Conservation (phyloP, 768 basidiomycete species). For the Pleurotus platypus region DNA sequence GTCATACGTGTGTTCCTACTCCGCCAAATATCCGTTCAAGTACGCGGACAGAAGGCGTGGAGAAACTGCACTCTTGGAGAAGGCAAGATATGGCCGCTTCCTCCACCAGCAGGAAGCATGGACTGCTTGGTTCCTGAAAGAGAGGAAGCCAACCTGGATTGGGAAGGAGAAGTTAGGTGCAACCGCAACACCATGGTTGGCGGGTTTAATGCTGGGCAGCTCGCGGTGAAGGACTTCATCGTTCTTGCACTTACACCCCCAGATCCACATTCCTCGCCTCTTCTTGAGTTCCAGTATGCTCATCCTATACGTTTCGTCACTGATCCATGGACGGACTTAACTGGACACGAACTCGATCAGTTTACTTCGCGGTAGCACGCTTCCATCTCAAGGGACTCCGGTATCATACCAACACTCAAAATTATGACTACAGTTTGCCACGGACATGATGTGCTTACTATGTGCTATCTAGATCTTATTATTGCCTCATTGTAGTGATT, state of each 20-base stretch:
- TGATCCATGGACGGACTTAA: constrained; percentile 36
- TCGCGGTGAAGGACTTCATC: constrained; percentile 59
- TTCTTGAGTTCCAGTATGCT: constrained; percentile 36
- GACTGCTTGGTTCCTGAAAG: constrained; percentile 13
- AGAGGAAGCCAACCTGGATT: constrained; percentile 47
- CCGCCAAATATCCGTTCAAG: constrained; percentile 41
- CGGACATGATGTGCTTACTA: too few species aligned
- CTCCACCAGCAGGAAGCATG: constrained; percentile 25
- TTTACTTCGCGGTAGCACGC: background rate
- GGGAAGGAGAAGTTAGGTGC: constrained; percentile 51
- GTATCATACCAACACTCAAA: too few species aligned
- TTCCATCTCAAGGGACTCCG: too few species aligned
- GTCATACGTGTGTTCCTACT: constrained; percentile 47
- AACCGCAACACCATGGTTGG: constrained; percentile 35
- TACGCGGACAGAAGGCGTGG: constrained; percentile 32
- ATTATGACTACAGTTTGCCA: too few species aligned
- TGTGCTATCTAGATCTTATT: too few species aligned
- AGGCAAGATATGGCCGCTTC: constrained; percentile 43
- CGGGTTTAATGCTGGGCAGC: constrained; percentile 41
- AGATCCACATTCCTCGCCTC: constrained; percentile 27
- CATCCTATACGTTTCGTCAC: constrained; percentile 58
- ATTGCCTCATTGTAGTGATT: too few species aligned
- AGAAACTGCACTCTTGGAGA: constrained; percentile 42
- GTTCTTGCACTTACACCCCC: constrained; percentile 43
- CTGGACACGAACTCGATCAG: constrained; percentile 2